A percentile compares a stretch with the other conserved stretches of the same genome.
Conservation (phyloP, 208 protist genomes). For the Crithidia mellificae region DNA sequence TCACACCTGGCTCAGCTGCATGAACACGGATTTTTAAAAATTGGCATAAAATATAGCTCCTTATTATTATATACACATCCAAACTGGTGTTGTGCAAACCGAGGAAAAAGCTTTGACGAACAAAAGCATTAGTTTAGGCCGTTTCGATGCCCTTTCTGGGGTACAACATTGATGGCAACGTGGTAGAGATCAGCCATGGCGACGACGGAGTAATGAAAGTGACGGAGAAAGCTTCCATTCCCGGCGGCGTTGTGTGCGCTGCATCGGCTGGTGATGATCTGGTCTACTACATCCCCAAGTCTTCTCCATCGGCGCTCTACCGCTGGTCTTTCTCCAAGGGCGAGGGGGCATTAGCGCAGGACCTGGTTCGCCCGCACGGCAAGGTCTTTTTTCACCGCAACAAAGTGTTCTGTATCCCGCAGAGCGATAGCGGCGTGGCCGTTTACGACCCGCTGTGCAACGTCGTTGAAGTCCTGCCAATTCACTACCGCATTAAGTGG, state of each 20-base stretch:
- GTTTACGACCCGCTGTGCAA: conserved; percentile 63
- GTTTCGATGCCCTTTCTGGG: conserved; percentile 25
- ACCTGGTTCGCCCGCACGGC: conserved; percentile 25
- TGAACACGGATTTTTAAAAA: too few relatives aligned
- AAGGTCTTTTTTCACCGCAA: conserved; percentile 58
- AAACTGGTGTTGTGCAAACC: too few relatives aligned
- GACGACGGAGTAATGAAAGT: background rate
- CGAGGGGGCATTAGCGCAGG: conserved; percentile 14
- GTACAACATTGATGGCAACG: conserved; percentile 21
- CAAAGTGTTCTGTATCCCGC: conserved; percentile 55
- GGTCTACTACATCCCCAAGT: conserved; percentile 56
- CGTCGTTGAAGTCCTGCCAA: conserved; percentile 46
- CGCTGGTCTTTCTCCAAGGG: conserved; percentile 22
- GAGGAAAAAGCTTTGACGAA: too few relatives aligned
- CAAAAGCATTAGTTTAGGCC: too few relatives aligned
- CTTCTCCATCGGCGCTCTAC: conserved; percentile 23
- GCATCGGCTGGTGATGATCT: conserved; percentile 35
- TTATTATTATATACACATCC: too few relatives aligned
- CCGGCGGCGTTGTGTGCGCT: conserved; percentile 20
- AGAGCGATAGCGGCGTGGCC: conserved; percentile 31
- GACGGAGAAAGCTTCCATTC: conserved; percentile 15
- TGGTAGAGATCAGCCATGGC: conserved; percentile 19
- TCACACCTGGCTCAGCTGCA: too few relatives aligned
- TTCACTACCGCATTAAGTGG: conserved; percentile 35
- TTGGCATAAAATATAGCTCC: too few relatives aligned